Evolutionary conservation across 352 stramenopile genomes (phyloP), one percentile per base, ranked within the genome.

Genomic region (Phytopythium montanum): DNA sequence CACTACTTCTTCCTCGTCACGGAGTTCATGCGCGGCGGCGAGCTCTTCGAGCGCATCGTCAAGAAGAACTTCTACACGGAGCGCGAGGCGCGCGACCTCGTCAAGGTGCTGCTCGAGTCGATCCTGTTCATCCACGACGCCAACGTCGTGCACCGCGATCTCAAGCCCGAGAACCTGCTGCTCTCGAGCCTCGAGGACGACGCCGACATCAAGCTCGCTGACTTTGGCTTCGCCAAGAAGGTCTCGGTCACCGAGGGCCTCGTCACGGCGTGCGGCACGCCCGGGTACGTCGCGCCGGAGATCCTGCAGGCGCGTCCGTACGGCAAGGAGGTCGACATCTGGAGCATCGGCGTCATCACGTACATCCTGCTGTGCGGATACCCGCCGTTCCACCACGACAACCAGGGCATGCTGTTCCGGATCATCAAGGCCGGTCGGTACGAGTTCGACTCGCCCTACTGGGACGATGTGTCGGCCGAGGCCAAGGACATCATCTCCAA

Each of bases 1-100:
- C 77, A 91, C 28, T 84, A 97, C 63, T 99, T 97, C 75, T 99
- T 99, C 69, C 81, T 99, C 45, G 95, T 99, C 13, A 98, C 98
- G 54, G 96, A 99, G 73, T 89, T 97, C 41, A 96, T 98, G 71
- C 82, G 81, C 9, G 86, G 86, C 16, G 83, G 84, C 3, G 86
- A 95, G 61, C 74, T 95, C 25, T 95, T 95, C 63, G 86, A 95
- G 34, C 75, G 86, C 19, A 95, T 95, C 61, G 82, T 94, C 38
- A 81, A 94, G 68, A 95, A 94, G 69, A 90, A 87, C 52, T 91
- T 89, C 38, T 95, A 95, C 70, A 79, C 68, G 28, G 86, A 95
- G 58, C 73, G 88, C 54, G 82, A 95, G 55, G 86, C 86, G 9
- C 61, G 84, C 42, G 81, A 94, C 46, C 65, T 94, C 2, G 79